Conservation (phyloP, 768 basidiomycete genomes). For the Kwoniella bestiolae region DNA sequence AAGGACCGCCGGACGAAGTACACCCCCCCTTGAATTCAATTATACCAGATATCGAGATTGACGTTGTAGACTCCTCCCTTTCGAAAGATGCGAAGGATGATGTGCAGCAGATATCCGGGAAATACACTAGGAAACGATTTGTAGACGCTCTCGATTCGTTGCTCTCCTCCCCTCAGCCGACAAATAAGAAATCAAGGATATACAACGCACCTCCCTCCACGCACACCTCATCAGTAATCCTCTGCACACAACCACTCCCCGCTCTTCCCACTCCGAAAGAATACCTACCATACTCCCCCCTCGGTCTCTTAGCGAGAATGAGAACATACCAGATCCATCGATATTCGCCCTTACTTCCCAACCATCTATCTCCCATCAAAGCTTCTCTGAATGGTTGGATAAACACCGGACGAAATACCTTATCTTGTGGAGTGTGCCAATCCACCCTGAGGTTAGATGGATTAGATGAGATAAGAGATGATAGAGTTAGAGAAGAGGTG, state of each 20-base stretch:
- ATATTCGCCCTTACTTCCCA: slow-evolving; percentile 20
- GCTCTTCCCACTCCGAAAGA: slow-evolving; percentile 20
- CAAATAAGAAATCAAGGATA: slow-evolving; percentile 22
- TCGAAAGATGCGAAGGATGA: not conserved
- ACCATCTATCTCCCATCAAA: slow-evolving; percentile 20
- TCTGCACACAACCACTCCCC: slow-evolving; percentile 32
- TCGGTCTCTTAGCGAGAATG: slow-evolving; percentile 36
- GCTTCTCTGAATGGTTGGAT: slow-evolving; percentile 39
- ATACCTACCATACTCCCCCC: slow-evolving; percentile 40
- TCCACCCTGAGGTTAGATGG: slow-evolving; percentile 22
- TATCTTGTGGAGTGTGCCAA: slow-evolving; percentile 34
- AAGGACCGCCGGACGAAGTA: not conserved
- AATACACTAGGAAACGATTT: slow-evolving; percentile 31
- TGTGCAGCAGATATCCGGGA: not conserved
- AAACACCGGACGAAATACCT: slow-evolving; percentile 12
- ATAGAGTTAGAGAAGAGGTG: slow-evolving; percentile 33
- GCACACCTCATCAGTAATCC: slow-evolving; percentile 9
- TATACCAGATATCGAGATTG: slow-evolving; percentile 25
- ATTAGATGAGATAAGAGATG: slow-evolving; percentile 30
- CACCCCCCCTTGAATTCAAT: slow-evolving; percentile 24
- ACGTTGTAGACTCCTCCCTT: not conserved
- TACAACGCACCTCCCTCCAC: slow-evolving; percentile 5
- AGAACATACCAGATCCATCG: slow-evolving; percentile 29
- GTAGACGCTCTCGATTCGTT: slow-evolving; percentile 29
- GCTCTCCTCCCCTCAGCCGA: slow-evolving; percentile 9